These are phyloP conservation scores for Stachybotrys chartarum DNA, from an alignment of 2,329 filamentous ascomycete species.

Conservation along the genomic window DNA sequence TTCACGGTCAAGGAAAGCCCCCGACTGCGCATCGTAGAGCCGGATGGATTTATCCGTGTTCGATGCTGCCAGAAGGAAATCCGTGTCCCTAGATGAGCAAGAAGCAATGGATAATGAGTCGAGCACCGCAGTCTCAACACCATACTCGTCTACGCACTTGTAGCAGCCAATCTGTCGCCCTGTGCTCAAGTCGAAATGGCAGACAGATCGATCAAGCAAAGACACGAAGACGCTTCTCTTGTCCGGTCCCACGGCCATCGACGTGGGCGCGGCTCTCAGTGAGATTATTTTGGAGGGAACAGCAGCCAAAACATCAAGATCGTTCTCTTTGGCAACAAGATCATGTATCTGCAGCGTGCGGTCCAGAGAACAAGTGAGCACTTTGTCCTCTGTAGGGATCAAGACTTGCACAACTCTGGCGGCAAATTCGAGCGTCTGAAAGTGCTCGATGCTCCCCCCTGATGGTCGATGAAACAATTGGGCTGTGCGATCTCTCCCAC, in stretches of 20 bases:
- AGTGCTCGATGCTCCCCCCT: slow-evolving; percentile 58
- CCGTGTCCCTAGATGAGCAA: slow-evolving; percentile 45
- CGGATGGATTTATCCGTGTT: slow-evolving; percentile 94
- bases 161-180: slow-evolving; percentile 68
- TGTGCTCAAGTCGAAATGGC: slow-evolving; percentile 55
- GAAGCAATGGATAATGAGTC: slow-evolving; percentile 65
- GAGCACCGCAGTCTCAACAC: slow-evolving; percentile 73
- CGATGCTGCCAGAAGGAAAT: slow-evolving; percentile 77
- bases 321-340: slow-evolving; percentile 60
- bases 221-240: slow-evolving; percentile 52
- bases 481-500: slow-evolving; percentile 82
- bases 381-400: slow-evolving; percentile 64
- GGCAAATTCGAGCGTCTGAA: slow-evolving; percentile 91
- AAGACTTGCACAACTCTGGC: slow-evolving; percentile 72
- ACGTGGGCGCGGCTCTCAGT: slow-evolving; percentile 79
- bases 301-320: slow-evolving; percentile 63
- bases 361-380: slow-evolving; percentile 85
- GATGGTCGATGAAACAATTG: slow-evolving; percentile 70
- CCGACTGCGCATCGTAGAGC: slow-evolving; percentile 74
- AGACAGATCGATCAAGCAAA: slow-evolving; percentile 52
- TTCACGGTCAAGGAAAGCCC: slow-evolving; percentile 74
- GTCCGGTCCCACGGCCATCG: slow-evolving; percentile 66
- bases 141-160: slow-evolving; percentile 75
- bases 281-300: slow-evolving; percentile 70
- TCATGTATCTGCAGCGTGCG: slow-evolving; percentile 81